Evolutionary conservation across 768 basidiomycete genomes (phyloP).

Genomic region (Coprinellus micaceus): DNA sequence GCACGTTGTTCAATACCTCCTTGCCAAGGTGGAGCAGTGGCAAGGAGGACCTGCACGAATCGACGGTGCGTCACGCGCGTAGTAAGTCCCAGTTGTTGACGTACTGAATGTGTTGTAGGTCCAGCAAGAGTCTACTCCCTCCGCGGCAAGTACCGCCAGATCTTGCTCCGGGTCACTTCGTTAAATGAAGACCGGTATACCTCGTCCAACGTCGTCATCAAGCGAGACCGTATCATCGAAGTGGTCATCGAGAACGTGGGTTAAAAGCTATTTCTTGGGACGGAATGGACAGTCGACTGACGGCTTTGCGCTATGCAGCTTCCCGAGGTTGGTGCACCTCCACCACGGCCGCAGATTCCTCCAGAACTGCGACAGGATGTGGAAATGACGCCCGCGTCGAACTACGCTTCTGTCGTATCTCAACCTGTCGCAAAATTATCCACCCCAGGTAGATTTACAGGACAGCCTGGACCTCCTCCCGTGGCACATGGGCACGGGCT

Average conservation of each 20-base stretch:
- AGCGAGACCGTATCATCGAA: constrained; percentile 50
- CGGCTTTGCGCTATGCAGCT: constrained; percentile 22
- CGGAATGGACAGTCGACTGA: background rate
- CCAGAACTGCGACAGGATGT: constrained; percentile 14
- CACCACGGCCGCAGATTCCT: constrained; percentile 31
- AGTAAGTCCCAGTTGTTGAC: background rate
- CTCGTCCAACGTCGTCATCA: constrained; percentile 56
- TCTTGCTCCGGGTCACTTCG: constrained; percentile 58
- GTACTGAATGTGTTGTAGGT: constrained; percentile 34
- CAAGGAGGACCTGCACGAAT: constrained; percentile 63
- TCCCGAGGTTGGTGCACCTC: constrained; percentile 29
- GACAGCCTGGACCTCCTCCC: too few relatives aligned
- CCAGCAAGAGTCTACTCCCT: constrained; percentile 63
- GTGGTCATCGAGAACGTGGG: constrained; percentile 59
- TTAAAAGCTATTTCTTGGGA: constrained; percentile 6
- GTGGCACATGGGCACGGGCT: too few relatives aligned
- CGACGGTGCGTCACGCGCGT: constrained; percentile 46
- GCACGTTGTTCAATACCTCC: background rate
- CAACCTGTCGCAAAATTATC: too few relatives aligned
- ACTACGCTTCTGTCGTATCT: too few relatives aligned
- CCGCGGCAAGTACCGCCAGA: constrained; percentile 66
- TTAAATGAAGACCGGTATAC: constrained; percentile 48
- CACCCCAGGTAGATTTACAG: too few relatives aligned
- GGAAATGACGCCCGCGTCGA: background rate
- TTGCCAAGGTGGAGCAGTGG: constrained; percentile 43